Base-by-base conservation (phyloP, 2,329 filamentous ascomycete species). In the Cladorrhinum sp. region DNA sequence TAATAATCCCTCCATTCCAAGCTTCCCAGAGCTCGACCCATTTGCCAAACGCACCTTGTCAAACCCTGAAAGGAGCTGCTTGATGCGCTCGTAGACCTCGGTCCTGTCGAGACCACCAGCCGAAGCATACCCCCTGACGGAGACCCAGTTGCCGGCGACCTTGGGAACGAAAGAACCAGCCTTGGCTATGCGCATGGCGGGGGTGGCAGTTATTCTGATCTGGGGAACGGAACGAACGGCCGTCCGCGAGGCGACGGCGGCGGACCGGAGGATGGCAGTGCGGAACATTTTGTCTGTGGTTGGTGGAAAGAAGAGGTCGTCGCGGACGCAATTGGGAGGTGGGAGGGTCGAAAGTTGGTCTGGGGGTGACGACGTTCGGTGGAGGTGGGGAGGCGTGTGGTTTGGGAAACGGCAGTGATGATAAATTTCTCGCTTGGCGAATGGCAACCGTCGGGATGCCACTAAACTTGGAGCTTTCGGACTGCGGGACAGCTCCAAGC, bases 91-190 rank as follows among this genome's bases (percentile, higher is more conserved):
- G 50, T 69, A 69, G 45, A 69, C 67, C 55, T 71, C 69, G 60
- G 87, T 82, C 82, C 92, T 89, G 71, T 85, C 83, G 67, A 98
- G 85, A 68, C 88, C 87, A 66, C 88, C 85, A 62, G 84, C 87
- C 57, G 93, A 90, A 68, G 93, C 92, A 81, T 99, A 99, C 81
- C 87, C 90, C 79, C 95, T 84, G 73, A 90, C 82, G 69, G 85
- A 83, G 75, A 88, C 83, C 78, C 87, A 85, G 72, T 38, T 56
- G 38, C 83, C 81, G 72, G 84, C 82, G 67, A 85, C 80, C 73
- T 70, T 72, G 73, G 62, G 65, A 41, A 62, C 81, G 78, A 70
- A 81, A 79, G n/a, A n/a, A n/a, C n/a, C n/a, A n/a, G 70, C 85
- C 41, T 45, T 45, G 41, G 8, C 8, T 4, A 45, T 20, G 23